These are phyloP conservation scores for Lojkania enalia DNA, from an alignment of 2,329 filamentous ascomycete species.

Conservation along the genomic window DNA sequence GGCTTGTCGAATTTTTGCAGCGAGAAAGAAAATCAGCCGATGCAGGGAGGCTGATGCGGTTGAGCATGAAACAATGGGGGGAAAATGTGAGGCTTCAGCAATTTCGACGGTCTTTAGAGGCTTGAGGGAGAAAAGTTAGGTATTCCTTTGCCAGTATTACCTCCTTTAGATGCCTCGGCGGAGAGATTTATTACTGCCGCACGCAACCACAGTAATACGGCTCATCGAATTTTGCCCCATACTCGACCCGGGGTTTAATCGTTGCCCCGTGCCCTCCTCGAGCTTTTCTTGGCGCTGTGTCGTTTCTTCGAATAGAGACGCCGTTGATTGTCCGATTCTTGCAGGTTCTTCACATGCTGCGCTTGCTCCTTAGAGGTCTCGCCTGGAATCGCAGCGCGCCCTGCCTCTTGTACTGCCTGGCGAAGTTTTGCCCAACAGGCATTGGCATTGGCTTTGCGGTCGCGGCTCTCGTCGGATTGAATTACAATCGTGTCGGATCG, in stretches of 20 bases:
- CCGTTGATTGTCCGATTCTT: slow-evolving; percentile 61
- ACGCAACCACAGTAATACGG: too few species aligned
- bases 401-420: slow-evolving; percentile 57
- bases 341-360: slow-evolving; percentile 59
- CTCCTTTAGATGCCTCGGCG: too few species aligned
- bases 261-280: slow-evolving; percentile 48
- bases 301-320: slow-evolving; percentile 62
- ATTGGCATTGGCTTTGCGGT: slow-evolving; percentile 63
- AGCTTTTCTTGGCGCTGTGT: slow-evolving; percentile 64
- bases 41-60: slow-evolving; percentile 29
- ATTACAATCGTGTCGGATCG: slow-evolving; percentile 61
- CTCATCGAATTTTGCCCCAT: neutral
- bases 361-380: slow-evolving; percentile 62
- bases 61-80: slow-evolving; percentile 33
- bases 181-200: too few species aligned
- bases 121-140: too few species aligned
- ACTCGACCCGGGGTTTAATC: too few species aligned
- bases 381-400: slow-evolving; percentile 58
- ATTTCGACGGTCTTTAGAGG: too few species aligned
- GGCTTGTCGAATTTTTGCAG: slow-evolving; percentile 25
- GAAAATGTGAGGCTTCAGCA: slow-evolving; percentile 33
- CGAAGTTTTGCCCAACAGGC: slow-evolving; percentile 62
- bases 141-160: too few species aligned
- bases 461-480: slow-evolving; percentile 65
- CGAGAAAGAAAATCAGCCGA: slow-evolving; percentile 33